Evolutionary conservation across 441 rosid species (phyloP), one percentile per base, ranked within the genome.

Genomic region (Eruca vesicaria): DNA sequence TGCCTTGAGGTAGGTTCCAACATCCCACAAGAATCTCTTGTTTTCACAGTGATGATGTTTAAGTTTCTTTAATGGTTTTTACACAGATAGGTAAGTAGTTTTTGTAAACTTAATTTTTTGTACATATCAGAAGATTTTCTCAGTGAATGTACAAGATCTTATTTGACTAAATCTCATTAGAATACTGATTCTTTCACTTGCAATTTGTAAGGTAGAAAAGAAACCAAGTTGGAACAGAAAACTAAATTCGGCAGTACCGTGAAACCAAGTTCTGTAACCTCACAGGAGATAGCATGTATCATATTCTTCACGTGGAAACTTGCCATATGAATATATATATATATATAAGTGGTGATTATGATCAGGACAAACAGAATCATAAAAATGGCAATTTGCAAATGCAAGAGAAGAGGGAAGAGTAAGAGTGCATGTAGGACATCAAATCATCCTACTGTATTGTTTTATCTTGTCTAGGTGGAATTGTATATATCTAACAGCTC

Each of bases 1-100:
- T 93, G 69, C 99, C 99, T 19, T 60, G 26, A 32, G 65, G n/a
- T 32, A 32, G 65, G n/a, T 32, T 60, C 32, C 65, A 32, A 32
- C 50, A 48, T 67, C 33, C 66, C 58, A 57, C 32, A 0, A 15
- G 66, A 45, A 45, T 62, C 48, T 36, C 66, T 58, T 61, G 35
- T 55, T 28, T 50, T 3, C 23, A 18, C 11, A 18, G 1, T 50
- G 56, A 50, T 9, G 56, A 50, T 16, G 23, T 50, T 7, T 11
- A 50, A 10, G 15, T 48, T 48, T 69, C 7, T 35, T 7, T n/a
- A 1, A 62, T 38, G 19, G 65, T 61, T 58, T 60, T 61, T 61
- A 31, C 31, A 33, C 21, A 63, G 48, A 4, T 23, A 71, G 71
- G 7, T 57, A 10, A 14, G 31, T 19, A 60, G 57, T 32, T 60